Percentiles rank a stretch among this genome's conserved stretches.
Evolutionary conservation across 352 stramenopile genomes (phyloP).

Genomic region (Phytophthora brassicae): DNA sequence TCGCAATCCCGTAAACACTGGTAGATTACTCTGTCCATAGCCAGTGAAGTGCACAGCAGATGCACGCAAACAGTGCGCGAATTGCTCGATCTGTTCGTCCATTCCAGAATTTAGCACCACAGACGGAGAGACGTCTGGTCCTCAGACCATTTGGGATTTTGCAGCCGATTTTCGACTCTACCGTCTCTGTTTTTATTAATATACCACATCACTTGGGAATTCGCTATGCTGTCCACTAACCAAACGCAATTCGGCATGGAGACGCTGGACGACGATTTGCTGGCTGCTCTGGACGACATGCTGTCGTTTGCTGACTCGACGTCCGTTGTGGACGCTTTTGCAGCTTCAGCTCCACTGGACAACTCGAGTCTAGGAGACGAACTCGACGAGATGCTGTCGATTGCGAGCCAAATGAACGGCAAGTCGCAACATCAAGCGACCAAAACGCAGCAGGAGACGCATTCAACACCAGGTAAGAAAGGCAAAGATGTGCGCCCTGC

Average conservation of each 20-base stretch:
- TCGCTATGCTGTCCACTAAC: neutral
- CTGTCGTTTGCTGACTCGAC: conserved; percentile 27
- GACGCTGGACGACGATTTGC: conserved; percentile 29
- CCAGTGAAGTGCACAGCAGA: conserved; percentile 3
- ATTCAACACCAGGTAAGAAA: conserved; percentile 9
- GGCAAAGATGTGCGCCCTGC: conserved; percentile 15
- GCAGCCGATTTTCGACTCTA: conserved; percentile 3
- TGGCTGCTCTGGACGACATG: conserved; percentile 36
- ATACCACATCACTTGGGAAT: conserved; percentile 6
- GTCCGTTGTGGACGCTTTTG: conserved; percentile 14
- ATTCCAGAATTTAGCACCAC: conserved; percentile 9
- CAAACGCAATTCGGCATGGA: neutral
- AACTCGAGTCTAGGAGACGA: conserved; percentile 9
- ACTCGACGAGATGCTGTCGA: conserved; percentile 20
- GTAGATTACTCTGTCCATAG: conserved; percentile 13
- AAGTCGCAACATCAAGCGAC: conserved; percentile 10
- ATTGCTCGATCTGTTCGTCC: conserved; percentile 16
- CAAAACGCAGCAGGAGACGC: conserved; percentile 1
- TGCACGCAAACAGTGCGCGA: conserved; percentile 11
- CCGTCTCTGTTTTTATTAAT: neutral
- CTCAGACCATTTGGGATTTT: neutral
- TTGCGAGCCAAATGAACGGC: no score
- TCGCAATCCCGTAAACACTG: conserved; percentile 28
- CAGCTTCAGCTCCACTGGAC: neutral
- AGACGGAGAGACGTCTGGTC: neutral